phyloP scores from a whole-genome alignment of 139 green algal genomes.

The Chlamydomonas incerta region DNA sequence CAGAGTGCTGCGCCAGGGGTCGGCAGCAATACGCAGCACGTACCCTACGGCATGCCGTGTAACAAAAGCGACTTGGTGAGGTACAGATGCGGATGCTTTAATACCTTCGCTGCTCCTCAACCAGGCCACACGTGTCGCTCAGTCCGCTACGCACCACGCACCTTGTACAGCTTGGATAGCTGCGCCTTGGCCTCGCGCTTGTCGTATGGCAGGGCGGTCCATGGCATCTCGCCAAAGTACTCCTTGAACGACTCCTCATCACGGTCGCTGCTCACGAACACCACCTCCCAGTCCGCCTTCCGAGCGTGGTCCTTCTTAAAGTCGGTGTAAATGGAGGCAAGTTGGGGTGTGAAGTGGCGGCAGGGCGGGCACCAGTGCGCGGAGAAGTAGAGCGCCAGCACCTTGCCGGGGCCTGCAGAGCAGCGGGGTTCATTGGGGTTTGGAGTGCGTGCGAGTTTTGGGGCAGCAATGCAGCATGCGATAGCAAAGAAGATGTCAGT shows the following conservation, averaged over 20 bases:
- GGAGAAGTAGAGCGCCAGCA: constrained; percentile 35
- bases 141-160: too few relatives aligned
- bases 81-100: too few relatives aligned
- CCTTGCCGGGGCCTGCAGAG: constrained; percentile 28
- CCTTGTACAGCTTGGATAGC: constrained; percentile 33
- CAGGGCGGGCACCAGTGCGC: constrained; percentile 49
- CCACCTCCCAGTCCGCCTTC: constrained; percentile 7
- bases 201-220: constrained; percentile 23
- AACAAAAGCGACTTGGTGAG: too few relatives aligned
- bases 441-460: too few relatives aligned
- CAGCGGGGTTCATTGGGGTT: too few relatives aligned
- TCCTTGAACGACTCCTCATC: constrained; percentile 40
- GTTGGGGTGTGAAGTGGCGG: constrained; percentile 42
- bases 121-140: too few relatives aligned
- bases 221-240: constrained; percentile 47
- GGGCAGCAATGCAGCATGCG: too few relatives aligned
- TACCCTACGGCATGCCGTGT: too few relatives aligned
- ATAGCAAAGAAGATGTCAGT: too few relatives aligned
- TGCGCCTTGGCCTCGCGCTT: not conserved
- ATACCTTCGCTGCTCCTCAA: too few relatives aligned
- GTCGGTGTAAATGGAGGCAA: constrained; percentile 6
- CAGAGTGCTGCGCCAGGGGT: too few relatives aligned
- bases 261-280: constrained; percentile 41
- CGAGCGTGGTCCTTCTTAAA: constrained; percentile 13
- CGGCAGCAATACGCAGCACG: too few relatives aligned